Conservation (phyloP, 2,329 filamentous ascomycete species). For the Cadophora sp. region DNA sequence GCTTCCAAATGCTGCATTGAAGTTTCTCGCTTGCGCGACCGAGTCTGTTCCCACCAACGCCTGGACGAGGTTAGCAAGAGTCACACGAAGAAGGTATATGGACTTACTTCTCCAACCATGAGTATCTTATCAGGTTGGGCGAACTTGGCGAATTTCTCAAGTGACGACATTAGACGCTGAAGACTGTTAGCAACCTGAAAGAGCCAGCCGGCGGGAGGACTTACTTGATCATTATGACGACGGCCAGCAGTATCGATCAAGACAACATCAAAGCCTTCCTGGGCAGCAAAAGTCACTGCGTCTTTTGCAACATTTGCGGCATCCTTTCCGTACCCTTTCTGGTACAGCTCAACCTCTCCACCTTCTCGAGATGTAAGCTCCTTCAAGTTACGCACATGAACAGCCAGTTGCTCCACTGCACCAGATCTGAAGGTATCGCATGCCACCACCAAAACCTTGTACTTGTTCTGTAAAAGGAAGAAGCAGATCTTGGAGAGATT, state of each 20-base stretch:
- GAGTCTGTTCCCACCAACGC: slow-evolving; percentile 95
- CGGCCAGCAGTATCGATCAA: slow-evolving; percentile 96
- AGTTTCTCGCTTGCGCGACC: slow-evolving; percentile 94
- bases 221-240: slow-evolving; percentile 83
- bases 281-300: slow-evolving; percentile 80
- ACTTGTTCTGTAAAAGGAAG: slow-evolving; percentile 96
- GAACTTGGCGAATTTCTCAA: slow-evolving; percentile 97
- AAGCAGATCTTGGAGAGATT: slow-evolving; percentile 98
- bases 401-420: slow-evolving; percentile 94
- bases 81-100: neutral
- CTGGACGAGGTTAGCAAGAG: slow-evolving; percentile 44
- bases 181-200: slow-evolving; percentile 24
- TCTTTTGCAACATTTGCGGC: slow-evolving; percentile 95
- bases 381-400: slow-evolving; percentile 92
- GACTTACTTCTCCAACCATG: slow-evolving; percentile 75
- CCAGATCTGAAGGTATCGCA: slow-evolving; percentile 97
- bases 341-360: slow-evolving; percentile 87
- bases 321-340: slow-evolving; percentile 98
- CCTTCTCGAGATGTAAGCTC: slow-evolving; percentile 87
- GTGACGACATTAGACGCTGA: slow-evolving; percentile 84
- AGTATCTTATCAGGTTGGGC: slow-evolving; percentile 97
- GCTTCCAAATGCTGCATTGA: slow-evolving; percentile 89
- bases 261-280: slow-evolving; percentile 86
- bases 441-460: slow-evolving; percentile 91
- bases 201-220: neutral